Evolutionary conservation across 345 rosid genomes (phyloP), one percentile per base, ranked within the genome.

Genomic region (Odontarrhena argentea): DNA sequence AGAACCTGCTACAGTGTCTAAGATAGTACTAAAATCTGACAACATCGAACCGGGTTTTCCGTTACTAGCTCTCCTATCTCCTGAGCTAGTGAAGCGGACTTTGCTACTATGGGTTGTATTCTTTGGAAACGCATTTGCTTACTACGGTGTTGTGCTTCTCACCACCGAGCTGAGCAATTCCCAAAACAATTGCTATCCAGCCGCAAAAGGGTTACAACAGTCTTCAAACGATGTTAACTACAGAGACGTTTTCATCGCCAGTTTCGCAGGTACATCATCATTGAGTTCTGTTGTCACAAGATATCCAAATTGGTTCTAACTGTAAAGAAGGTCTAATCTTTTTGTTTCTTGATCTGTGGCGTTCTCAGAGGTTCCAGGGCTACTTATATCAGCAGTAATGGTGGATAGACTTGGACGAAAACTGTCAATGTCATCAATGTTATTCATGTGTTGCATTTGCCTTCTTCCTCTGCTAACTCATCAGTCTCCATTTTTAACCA

Each of bases 41-140:
- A 38, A 73, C 57, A 44, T 70, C 61, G 80, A 76, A 24, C 73
- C 76, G 58, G 55, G 78, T 18, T 74, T 83, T 26, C 61, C 91
- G 9, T 35, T 85, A 63, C 47, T 77, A 48, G 56, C 32, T 66
- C 97, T 94, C 56, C 85, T 94, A 64, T 91, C 99, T 3, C 87
- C 91, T 25, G 73, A 71, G 55, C 80, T 94, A 71, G 30, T 74
- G 40, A 85, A 76, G 74, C 73, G 96, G 60, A 94, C 96, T 57
- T 60, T 80, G 67, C 97, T 94, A 54, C 70, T 94, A 60, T 94
- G 97, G 99, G 60, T 75, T 22, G 89, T 87, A 4, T 94, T 86
- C 73, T 87, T 94, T 60, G 97, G 97, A 54, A 94, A 88, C 65
- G 86, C 99, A 3, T 91, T 94, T 78, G 75, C 92, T 4, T 94